Conservation (phyloP, 2,329 filamentous ascomycete species). For the Xylariaceae sp. region DNA sequence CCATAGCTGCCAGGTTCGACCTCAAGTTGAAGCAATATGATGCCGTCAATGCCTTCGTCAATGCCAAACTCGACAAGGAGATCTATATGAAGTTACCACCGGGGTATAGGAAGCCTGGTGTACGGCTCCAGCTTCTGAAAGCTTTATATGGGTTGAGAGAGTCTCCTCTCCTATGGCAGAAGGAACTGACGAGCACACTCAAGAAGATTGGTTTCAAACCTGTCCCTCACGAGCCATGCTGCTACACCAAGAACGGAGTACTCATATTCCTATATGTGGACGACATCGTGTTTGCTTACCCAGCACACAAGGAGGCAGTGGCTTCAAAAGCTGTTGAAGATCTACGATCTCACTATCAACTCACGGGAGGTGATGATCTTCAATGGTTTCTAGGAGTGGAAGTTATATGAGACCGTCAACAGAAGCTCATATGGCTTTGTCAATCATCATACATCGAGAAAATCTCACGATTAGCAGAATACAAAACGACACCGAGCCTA, state of each 20-base stretch:
- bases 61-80: neutral
- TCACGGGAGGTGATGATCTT: neutral
- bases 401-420: neutral
- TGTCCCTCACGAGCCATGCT: neutral
- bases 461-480: neutral
- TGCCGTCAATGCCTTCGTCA: neutral
- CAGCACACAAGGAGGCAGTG: too few relatives aligned
- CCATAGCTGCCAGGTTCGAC: neutral
- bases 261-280: neutral
- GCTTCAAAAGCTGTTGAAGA: too few relatives aligned
- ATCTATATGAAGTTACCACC: conserved; percentile 1
- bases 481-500: neutral
- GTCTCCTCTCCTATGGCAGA: neutral
- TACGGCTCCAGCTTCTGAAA: neutral
- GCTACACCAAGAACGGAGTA: neutral
- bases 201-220: neutral
- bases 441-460: conserved; percentile 4
- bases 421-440: neutral
- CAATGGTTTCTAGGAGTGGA: neutral
- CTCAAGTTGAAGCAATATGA: neutral
- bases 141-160: neutral
- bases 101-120: neutral
- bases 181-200: neutral
- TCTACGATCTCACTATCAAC: neutral
- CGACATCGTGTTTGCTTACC: neutral